Percentiles rank a stretch among this genome's conserved stretches.
Conservation (phyloP, 805 yeast genomes). For the Pichia deserticola region DNA sequence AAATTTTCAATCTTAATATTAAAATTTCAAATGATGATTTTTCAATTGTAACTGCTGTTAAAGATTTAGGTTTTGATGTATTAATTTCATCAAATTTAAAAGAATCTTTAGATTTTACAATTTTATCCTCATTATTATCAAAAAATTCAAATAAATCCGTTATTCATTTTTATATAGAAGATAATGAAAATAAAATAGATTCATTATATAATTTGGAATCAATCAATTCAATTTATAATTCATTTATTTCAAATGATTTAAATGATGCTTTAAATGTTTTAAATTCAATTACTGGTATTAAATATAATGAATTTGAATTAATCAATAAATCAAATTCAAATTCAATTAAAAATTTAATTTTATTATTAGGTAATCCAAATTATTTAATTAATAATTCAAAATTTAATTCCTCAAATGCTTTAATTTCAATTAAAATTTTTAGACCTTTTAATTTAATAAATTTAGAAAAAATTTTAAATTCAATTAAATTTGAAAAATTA, state of each 20-base stretch:
- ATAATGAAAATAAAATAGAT: background rate
- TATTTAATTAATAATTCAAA: slow-evolving; percentile 10
- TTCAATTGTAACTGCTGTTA: slow-evolving; percentile 60
- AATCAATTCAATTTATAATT: slow-evolving; percentile 11
- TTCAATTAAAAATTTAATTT: slow-evolving; percentile 34
- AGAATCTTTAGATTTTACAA: slow-evolving; percentile 48
- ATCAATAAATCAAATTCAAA: slow-evolving; percentile 13
- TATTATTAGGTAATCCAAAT: slow-evolving; percentile 54
- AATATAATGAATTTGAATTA: slow-evolving; percentile 35
- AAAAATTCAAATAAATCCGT: slow-evolving; percentile 45
- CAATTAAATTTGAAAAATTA: slow-evolving; percentile 46
- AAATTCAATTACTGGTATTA: slow-evolving; percentile 21
- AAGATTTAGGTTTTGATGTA: slow-evolving; percentile 59
- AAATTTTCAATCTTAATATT: slow-evolving; percentile 50
- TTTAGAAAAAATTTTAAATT: slow-evolving; percentile 33
- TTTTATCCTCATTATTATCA: slow-evolving; percentile 54
- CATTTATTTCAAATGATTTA: slow-evolving; percentile 24
- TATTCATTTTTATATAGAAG: slow-evolving; percentile 55
- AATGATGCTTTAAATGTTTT: slow-evolving; percentile 28
- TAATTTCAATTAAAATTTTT: slow-evolving; percentile 55
- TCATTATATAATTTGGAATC: slow-evolving; percentile 9
- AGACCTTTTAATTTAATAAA: slow-evolving; percentile 62
- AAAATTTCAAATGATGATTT: slow-evolving; percentile 55
- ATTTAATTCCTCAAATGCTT: slow-evolving; percentile 28
- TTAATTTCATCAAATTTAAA: slow-evolving; percentile 54